A percentile compares a stretch with the other conserved stretches of the same genome.
Conservation (phyloP, 1,284 basidiomycete genomes). For the Chalciporus sp. region DNA sequence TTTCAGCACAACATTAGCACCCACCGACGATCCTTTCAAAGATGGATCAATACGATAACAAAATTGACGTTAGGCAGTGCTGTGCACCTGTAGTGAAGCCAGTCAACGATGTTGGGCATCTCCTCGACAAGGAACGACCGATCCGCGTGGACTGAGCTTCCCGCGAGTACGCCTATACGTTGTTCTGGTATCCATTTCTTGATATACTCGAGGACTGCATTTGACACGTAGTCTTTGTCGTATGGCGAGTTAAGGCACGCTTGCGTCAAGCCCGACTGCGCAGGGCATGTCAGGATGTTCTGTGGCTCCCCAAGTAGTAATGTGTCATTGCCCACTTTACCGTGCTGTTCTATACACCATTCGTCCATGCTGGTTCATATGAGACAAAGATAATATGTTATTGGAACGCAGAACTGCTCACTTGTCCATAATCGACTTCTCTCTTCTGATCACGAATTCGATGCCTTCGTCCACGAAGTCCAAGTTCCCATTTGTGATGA, state of each 20-base stretch:
- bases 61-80: neutral
- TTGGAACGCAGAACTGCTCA: slow-evolving; percentile 34
- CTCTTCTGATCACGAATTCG: slow-evolving; percentile 68
- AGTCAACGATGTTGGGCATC: slow-evolving; percentile 75
- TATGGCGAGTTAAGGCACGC: slow-evolving; percentile 68
- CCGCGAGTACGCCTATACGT: slow-evolving; percentile 69
- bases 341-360: slow-evolving; percentile 78
- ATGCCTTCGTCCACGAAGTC: slow-evolving; percentile 75
- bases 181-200: slow-evolving; percentile 72
- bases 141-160: slow-evolving; percentile 82
- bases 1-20: slow-evolving; percentile 24
- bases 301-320: neutral
- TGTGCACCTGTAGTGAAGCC: slow-evolving; percentile 76
- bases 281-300: neutral
- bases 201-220: slow-evolving; percentile 67
- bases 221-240: slow-evolving; percentile 53
- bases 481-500: slow-evolving; percentile 82
- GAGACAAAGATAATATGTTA: neutral
- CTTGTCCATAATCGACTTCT: slow-evolving; percentile 65
- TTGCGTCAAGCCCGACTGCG: slow-evolving; percentile 71
- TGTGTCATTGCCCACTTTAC: slow-evolving; percentile 42
- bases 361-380: slow-evolving; percentile 60
- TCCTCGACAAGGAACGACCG: slow-evolving; percentile 69
- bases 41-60: slow-evolving; percentile 9
- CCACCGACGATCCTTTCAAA: slow-evolving; percentile 58